Percentiles rank a stretch among this genome's conserved stretches.
phyloP scores from a whole-genome alignment of 1,284 basidiomycete species.

The Paramarasmius palmivorus region DNA sequence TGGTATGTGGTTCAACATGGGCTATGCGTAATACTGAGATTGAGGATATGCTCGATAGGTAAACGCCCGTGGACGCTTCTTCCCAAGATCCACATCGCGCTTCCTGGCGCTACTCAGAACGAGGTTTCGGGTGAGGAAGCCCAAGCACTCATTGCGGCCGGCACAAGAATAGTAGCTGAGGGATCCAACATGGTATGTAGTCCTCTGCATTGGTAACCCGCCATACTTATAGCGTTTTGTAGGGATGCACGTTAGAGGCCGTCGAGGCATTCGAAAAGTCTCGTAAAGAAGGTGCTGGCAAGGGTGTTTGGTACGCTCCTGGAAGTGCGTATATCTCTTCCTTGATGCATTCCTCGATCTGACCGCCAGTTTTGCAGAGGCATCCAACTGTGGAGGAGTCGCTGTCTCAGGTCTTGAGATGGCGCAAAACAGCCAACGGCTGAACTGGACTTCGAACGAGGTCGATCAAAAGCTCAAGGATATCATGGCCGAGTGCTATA shows the following conservation, averaged over 20 bases:
- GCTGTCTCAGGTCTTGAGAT: slow-evolving; percentile 79
- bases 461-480: slow-evolving; percentile 74
- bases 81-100: slow-evolving; percentile 66
- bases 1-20: slow-evolving; percentile 35
- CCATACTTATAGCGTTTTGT: slow-evolving; percentile 8
- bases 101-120: slow-evolving; percentile 81
- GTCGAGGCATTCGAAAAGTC: slow-evolving; percentile 74
- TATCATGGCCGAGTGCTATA: slow-evolving; percentile 76
- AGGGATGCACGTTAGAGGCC: slow-evolving; percentile 68
- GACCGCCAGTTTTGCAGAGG: slow-evolving; percentile 48
- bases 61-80: slow-evolving; percentile 78
- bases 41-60: slow-evolving; percentile 23
- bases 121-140: slow-evolving; percentile 78
- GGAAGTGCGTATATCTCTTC: slow-evolving; percentile 46
- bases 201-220: background rate
- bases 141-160: slow-evolving; percentile 67
- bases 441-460: slow-evolving; percentile 65
- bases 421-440: slow-evolving; percentile 77
- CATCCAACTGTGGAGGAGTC: slow-evolving; percentile 73
- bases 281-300: slow-evolving; percentile 46
- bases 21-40: background rate
- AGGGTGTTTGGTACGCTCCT: slow-evolving; percentile 67
- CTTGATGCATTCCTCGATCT: background rate
- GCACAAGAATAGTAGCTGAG: slow-evolving; percentile 76
- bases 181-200: slow-evolving; percentile 66